Base-by-base conservation (phyloP, 306 rosid species). In the Abrus pulchellus region DNA sequence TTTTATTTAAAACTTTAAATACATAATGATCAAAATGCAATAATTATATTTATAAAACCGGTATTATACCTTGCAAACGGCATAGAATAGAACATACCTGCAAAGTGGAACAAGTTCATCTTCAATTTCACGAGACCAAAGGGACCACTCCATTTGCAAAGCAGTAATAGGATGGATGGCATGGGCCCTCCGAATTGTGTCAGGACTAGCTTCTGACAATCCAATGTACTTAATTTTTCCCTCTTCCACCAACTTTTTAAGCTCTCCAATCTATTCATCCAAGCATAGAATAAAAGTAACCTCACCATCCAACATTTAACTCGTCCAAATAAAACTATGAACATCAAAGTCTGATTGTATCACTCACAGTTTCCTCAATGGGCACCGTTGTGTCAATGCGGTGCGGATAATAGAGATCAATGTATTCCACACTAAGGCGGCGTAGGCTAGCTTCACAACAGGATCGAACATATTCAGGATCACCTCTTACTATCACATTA, bases 361-460 rank as follows among this genome's bases (percentile, higher is more conserved):
- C 28, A 71, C 87, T 90, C 59, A 60, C 94, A 66, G 94, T 92
- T 32, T 87, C 90, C 81, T 90, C 97, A 34, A 87, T 88, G 3
- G 97, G 91, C 30, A 86, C 82, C 48, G 93, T 80, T 30, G 43
- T 28, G 82, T 92, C 93, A 5, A 81, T 47, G 6, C 91, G 85
- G 77, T 90, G 97, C 82, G 87, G 91, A 63, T 87, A 90, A 62
- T 87, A 90, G 60, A 92, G 90, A 74, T 92, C 94, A 30, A 90
- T 92, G 72, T 79, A 90, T 20, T 86, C 89, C 1, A 90, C 83
- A 29, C 49, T 88, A 20, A 90, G 94, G 27, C 91, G 89, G 68
- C 73, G 75, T 29, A 92, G 84, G 69, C 97, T 92, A 72, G 83
- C 87, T 76, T 90, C 92, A 43, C 94, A 90, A 65, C 89, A 85